Evolutionary conservation across 768 basidiomycete genomes (phyloP), one percentile per base, ranked within the genome.

Genomic region (Leccinellum albellum): DNA sequence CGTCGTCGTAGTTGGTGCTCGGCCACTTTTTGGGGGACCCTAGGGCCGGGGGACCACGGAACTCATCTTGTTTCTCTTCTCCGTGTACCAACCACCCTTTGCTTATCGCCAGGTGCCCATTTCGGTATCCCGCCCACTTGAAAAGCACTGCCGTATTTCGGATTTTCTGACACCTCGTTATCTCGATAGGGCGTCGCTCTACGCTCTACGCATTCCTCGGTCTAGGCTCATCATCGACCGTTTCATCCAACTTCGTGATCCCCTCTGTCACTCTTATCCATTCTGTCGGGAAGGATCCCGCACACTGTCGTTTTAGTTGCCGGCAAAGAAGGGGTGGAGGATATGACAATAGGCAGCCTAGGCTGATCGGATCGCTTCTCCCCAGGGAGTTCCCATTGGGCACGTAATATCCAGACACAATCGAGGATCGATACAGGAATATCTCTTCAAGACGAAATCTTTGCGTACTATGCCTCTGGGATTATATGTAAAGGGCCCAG

Each of bases 21-120:
- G 10, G 49, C 29, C 29, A 15, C 10, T 42, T 44, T 28, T 31
- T 3, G 26, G 26, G 6, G 57, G 29, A 56, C 51, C 55, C 62
- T 59, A 49, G 23, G 37, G 52, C 53, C 14, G 6, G 17, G 33
- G 35, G 35, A 3, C 7, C 56, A 17, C 54, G 62, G 21, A 44
- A 53, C 51, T 51, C 42, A 9, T 48, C 56, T 49, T 37, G 53
- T 59, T 53, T 55, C 53, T 0, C 20, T 32, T 37, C 47, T 55
- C 29, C 47, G 44, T 51, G 29, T 54, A 37, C 31, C 15, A 42
- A 10, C 9, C 37, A 42, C 14, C 40, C 20, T 46, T 54, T 40
- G 42, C 51, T 47, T 29, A 50, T 29, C 35, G 45, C n/a, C 47
- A 40, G 37, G 37, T 37, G n/a, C 50, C 24, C 24, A 12, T 21